Evolutionary conservation across 2,329 filamentous ascomycete genomes (phyloP).

Genomic region (Botrytis tulipae): DNA sequence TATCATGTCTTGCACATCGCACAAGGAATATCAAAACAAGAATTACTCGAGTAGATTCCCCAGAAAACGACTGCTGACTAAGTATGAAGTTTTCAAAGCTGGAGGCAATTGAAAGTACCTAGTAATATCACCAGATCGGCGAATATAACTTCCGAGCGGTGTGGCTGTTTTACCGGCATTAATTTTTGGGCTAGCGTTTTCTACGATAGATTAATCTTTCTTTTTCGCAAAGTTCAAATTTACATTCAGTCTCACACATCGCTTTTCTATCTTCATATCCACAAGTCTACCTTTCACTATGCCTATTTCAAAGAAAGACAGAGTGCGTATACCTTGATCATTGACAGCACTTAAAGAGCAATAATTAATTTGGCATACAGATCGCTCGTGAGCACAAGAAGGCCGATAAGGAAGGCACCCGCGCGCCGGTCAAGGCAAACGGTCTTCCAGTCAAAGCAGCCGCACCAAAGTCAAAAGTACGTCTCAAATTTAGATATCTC

Average conservation of each 20-base stretch:
- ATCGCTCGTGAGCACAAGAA: slow-evolving; percentile 55
- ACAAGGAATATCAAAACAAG: background rate
- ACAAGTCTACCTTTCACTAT: slow-evolving; percentile 8
- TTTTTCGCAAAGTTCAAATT: slow-evolving; percentile 8
- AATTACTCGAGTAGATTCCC: background rate
- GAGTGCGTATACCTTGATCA: slow-evolving; percentile 33
- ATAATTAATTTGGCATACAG: slow-evolving; percentile 34
- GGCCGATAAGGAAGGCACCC: slow-evolving; percentile 53
- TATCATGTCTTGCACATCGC: background rate
- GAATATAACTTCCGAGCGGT: background rate
- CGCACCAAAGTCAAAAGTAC: slow-evolving; percentile 51
- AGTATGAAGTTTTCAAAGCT: background rate
- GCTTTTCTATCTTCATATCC: background rate
- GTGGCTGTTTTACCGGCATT: background rate
- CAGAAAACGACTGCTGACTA: background rate
- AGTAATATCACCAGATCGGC: no score
- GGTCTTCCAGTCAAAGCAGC: slow-evolving; percentile 54
- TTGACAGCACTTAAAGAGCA: background rate
- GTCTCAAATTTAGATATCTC: slow-evolving; percentile 23
- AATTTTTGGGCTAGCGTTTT: slow-evolving; percentile 3
- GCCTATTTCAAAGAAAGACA: slow-evolving; percentile 51
- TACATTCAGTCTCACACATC: background rate
- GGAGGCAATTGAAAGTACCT: no score
- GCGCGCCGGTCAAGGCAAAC: slow-evolving; percentile 53
- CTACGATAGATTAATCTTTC: background rate